Evolutionary conservation across 768 basidiomycete genomes (phyloP).

Genomic region (Lactifluus volemus): DNA sequence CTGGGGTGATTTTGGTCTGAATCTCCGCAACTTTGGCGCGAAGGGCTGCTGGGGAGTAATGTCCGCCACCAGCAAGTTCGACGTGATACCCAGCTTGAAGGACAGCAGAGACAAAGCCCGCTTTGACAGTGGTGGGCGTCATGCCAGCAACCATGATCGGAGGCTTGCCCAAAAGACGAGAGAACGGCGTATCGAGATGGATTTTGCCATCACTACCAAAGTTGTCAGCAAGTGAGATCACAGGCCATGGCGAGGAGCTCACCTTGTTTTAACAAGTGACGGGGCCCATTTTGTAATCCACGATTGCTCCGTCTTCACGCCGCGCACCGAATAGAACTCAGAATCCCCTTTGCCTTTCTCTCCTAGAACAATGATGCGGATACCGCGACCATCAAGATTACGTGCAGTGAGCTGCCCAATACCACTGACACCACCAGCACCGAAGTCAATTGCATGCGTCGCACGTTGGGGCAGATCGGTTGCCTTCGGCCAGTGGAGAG

Average conservation of each 20-base stretch:
- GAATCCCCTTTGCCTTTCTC: constrained; percentile 83
- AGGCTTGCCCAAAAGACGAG: no score
- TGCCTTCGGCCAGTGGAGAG: constrained; percentile 90
- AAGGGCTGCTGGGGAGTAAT: no score
- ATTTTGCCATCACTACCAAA: constrained; percentile 75
- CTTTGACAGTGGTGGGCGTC: constrained; percentile 96
- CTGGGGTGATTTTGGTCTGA: no score
- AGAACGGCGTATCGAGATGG: constrained; percentile 20
- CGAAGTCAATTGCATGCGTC: constrained; percentile 94
- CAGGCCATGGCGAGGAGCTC: constrained; percentile 1
- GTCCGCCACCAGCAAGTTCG: no score
- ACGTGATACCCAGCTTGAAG: no score
- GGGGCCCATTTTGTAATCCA: constrained; percentile 91
- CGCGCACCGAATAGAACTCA: constrained; percentile 65
- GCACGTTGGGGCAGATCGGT: constrained; percentile 84
- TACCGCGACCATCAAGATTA: constrained; percentile 89
- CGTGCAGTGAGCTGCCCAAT: constrained; percentile 33
- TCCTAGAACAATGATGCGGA: constrained; percentile 84
- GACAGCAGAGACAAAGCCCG: constrained; percentile 20
- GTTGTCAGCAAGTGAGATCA: background rate
- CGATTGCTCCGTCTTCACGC: constrained; percentile 71
- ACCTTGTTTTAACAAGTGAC: constrained; percentile 83
- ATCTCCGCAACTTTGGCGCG: no score
- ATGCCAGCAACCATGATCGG: constrained; percentile 65
- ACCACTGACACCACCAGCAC: constrained; percentile 83